Evolutionary conservation across 2,329 filamentous ascomycete genomes (phyloP).

Genomic region (Cordyceps pruinosa): DNA sequence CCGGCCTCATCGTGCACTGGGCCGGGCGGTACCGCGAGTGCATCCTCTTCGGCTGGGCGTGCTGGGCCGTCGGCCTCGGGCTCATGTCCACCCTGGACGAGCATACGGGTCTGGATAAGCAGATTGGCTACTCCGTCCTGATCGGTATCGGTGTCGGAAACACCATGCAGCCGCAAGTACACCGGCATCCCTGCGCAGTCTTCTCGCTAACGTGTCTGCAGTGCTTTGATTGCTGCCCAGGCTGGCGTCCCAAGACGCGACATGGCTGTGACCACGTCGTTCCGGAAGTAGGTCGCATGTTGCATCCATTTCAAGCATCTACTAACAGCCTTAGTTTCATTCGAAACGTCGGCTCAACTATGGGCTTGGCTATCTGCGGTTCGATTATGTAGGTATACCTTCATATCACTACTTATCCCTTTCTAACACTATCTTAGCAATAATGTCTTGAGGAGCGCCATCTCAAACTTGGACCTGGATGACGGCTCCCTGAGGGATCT

Average conservation of each 20-base stretch:
- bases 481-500: constrained; percentile 20
- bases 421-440: constrained; percentile 24
- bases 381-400: constrained; percentile 27
- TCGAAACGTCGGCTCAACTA: constrained; percentile 31
- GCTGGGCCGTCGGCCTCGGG: constrained; percentile 46
- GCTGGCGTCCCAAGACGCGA: constrained; percentile 44
- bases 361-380: constrained; percentile 33
- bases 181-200: accelerated
- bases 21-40: constrained; percentile 45
- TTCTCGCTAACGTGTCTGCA: constrained; percentile 15
- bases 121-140: constrained; percentile 47
- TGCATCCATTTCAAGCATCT: not conserved
- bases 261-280: constrained; percentile 39
- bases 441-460: constrained; percentile 27
- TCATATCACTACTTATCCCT: not conserved
- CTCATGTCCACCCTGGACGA: constrained; percentile 46
- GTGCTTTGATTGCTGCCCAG: constrained; percentile 47
- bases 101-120: constrained; percentile 41
- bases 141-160: constrained; percentile 46
- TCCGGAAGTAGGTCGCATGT: constrained; percentile 34
- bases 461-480: constrained; percentile 23
- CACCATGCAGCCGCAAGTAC: constrained; percentile 40
- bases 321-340: constrained; percentile 26
- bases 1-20: constrained; percentile 47
- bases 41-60: constrained; percentile 46